phyloP scores from a whole-genome alignment of 2,329 filamentous ascomycete genomes.

The Cladobotryum protrusum region DNA sequence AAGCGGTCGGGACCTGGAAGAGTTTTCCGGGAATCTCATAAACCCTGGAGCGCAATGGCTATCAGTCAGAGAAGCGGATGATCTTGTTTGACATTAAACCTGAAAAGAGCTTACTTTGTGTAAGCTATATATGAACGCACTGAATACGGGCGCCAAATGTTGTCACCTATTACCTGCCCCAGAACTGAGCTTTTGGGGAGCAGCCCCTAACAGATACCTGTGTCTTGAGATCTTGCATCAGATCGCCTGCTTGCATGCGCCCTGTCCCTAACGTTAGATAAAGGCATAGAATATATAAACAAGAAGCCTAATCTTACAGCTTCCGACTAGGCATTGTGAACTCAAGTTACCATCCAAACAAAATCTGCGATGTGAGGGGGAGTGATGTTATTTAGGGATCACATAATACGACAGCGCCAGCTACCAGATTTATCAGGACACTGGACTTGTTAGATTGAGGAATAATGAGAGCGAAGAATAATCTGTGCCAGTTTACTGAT shows the following conservation, averaged over 20 bases:
- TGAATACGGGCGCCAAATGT: constrained; percentile 79
- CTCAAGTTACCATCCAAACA: neutral
- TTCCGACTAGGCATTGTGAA: constrained; percentile 28
- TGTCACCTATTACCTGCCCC: constrained; percentile 91
- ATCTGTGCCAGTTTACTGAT: constrained; percentile 94
- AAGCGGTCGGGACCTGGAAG: constrained; percentile 90
- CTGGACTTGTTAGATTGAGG: constrained; percentile 74
- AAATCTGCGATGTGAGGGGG: no score
- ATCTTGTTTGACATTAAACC: neutral
- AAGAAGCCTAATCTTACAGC: constrained; percentile 24
- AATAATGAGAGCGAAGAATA: constrained; percentile 88
- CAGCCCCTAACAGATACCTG: constrained; percentile 87
- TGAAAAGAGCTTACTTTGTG: constrained; percentile 44
- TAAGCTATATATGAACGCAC: constrained; percentile 84
- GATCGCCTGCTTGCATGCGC: constrained; percentile 86
- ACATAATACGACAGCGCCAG: constrained; percentile 66
- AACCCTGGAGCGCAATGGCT: constrained; percentile 43
- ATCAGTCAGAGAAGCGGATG: neutral
- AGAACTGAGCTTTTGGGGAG: constrained; percentile 95
- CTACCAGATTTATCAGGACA: constrained; percentile 91
- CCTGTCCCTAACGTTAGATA: constrained; percentile 24
- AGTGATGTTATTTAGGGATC: neutral
- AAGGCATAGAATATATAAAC: neutral
- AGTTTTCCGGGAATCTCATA: constrained; percentile 83
- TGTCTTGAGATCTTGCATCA: constrained; percentile 96